These are phyloP conservation scores for Leishmania guyanensis DNA, from an alignment of 208 protist genomes.

Conservation along the genomic window DNA sequence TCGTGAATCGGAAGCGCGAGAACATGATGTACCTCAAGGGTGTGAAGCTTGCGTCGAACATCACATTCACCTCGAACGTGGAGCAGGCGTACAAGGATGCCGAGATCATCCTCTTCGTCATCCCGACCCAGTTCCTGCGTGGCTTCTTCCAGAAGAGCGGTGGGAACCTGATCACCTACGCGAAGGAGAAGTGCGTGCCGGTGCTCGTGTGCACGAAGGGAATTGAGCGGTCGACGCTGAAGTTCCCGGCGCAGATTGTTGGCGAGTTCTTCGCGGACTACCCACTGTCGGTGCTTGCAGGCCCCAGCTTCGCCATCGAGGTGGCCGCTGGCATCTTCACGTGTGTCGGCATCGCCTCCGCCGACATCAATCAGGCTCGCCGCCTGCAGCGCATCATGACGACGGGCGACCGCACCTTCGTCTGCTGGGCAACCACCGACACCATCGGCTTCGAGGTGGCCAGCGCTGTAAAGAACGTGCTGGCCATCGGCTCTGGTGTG, in stretches of 20 bases:
- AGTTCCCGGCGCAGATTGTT: conserved; percentile 83
- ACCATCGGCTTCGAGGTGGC: conserved; percentile 86
- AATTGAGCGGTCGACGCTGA: conserved; percentile 79
- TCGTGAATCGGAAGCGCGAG: conserved; percentile 72
- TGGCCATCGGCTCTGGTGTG: conserved; percentile 86
- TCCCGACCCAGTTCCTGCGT: conserved; percentile 88
- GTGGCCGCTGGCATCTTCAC: conserved; percentile 82
- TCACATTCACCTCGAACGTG: conserved; percentile 66
- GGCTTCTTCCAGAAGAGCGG: conserved; percentile 69
- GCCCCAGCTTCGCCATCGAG: conserved; percentile 90
- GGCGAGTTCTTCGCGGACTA: conserved; percentile 65
- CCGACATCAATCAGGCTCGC: conserved; percentile 57
- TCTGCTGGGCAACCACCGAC: conserved; percentile 85
- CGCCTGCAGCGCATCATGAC: conserved; percentile 83
- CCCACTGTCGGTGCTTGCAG: conserved; percentile 74
- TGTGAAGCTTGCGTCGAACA: conserved; percentile 53
- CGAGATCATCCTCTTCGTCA: conserved; percentile 83
- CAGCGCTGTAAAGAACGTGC: conserved; percentile 92
- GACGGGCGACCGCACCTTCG: conserved; percentile 67
- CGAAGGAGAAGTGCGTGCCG: conserved; percentile 49
- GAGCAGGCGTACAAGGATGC: conserved; percentile 47
- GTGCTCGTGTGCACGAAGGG: conserved; percentile 84
- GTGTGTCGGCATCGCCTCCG: conserved; percentile 66
- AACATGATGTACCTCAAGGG: conserved; percentile 84
- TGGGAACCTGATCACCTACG: conserved; percentile 38